Conservation (phyloP, 805 yeast species). For the Torulaspora delbrueckii region DNA sequence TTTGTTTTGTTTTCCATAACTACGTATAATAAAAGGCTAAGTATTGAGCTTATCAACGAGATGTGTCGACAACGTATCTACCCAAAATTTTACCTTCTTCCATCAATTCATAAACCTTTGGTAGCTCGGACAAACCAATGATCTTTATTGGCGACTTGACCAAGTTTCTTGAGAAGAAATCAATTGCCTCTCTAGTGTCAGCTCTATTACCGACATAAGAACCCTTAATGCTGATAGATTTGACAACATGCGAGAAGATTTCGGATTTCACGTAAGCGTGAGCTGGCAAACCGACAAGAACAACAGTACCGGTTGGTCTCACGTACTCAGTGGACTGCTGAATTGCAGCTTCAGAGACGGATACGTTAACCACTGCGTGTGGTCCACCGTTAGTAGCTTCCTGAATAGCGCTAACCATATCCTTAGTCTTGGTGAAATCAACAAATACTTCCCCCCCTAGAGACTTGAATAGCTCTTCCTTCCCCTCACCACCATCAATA, state of each 20-base stretch:
- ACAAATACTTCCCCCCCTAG: conserved; percentile 53
- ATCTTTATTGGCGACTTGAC: conserved; percentile 58
- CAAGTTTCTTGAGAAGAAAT: conserved; percentile 63
- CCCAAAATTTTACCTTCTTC: conserved; percentile 57
- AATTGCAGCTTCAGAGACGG: conserved; percentile 64
- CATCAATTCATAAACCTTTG: conserved; percentile 52
- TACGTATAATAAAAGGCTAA: conserved; percentile 20
- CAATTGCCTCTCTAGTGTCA: conserved; percentile 71
- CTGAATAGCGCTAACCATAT: conserved; percentile 48
- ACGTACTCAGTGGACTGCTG: conserved; percentile 51
- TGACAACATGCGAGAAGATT: conserved; percentile 68
- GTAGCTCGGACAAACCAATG: conserved; percentile 52
- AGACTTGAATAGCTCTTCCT: conserved; percentile 41
- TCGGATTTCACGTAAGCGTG: conserved; percentile 62
- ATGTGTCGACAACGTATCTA: conserved; percentile 80
- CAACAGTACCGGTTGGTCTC: conserved; percentile 65
- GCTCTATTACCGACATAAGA: conserved; percentile 87
- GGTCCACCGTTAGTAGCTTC: conserved; percentile 64
- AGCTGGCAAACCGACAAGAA: conserved; percentile 71
- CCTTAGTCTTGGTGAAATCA: conserved; percentile 50
- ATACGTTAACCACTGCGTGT: conserved; percentile 65
- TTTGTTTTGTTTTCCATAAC: neutral
- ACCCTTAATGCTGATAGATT: conserved; percentile 64
- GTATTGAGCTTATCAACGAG: conserved; percentile 32
- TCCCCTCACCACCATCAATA: conserved; percentile 53